Conservation (phyloP, 352 stramenopile genomes). For the Peronospora belbahrii region DNA sequence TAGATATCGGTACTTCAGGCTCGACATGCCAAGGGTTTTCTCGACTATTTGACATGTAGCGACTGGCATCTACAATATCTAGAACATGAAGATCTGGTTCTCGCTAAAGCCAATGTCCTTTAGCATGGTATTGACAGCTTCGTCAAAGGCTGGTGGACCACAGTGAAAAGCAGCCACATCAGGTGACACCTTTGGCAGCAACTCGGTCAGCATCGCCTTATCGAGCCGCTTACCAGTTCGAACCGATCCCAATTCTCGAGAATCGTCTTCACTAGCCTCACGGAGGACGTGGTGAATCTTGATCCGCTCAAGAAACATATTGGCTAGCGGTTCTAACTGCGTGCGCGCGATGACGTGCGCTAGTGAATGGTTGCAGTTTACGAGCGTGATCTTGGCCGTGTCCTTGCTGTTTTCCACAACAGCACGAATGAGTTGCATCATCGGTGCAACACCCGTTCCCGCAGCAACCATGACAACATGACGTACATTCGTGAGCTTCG, state of each 20-base stretch:
- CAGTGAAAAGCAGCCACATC: constrained; percentile 64
- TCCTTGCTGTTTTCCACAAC: constrained; percentile 52
- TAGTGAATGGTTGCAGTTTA: constrained; percentile 69
- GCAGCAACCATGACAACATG: constrained; percentile 72
- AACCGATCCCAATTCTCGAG: constrained; percentile 43
- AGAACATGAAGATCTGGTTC: constrained; percentile 45
- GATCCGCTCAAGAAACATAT: constrained; percentile 67
- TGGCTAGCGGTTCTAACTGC: constrained; percentile 66
- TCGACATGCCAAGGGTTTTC: no score
- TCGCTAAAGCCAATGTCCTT: constrained; percentile 39
- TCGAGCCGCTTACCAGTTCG: constrained; percentile 41
- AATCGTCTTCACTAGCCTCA: constrained; percentile 35
- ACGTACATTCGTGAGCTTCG: constrained; percentile 35
- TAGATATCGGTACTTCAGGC: no score
- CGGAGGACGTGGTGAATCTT: constrained; percentile 62
- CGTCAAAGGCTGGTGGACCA: constrained; percentile 64
- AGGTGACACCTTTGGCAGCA: constrained; percentile 34
- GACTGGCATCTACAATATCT: neutral
- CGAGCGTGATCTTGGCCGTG: constrained; percentile 53
- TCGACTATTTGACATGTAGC: neutral
- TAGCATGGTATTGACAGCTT: constrained; percentile 38
- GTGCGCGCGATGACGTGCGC: constrained; percentile 62
- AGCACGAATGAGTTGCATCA: constrained; percentile 74
- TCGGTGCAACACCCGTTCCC: constrained; percentile 72
- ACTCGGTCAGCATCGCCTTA: constrained; percentile 31